phyloP scores from a whole-genome alignment of 2,329 filamentous ascomycete genomes.

The Pseudophaeomoniella oleicola region DNA sequence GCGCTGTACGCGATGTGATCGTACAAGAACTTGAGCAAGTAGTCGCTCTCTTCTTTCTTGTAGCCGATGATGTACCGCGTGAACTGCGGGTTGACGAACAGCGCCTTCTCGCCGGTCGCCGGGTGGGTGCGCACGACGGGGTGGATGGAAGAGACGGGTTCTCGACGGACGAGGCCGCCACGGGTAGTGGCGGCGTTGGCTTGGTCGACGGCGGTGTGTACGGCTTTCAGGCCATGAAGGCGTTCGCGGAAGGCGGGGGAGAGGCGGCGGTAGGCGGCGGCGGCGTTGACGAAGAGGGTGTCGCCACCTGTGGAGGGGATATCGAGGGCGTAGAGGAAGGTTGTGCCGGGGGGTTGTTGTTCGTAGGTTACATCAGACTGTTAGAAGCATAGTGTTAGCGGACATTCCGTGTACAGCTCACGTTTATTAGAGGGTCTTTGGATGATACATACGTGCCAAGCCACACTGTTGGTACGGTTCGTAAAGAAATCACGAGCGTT shows the following conservation, averaged over 20 bases:
- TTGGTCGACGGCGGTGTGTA: constrained; percentile 70
- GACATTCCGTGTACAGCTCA: no score
- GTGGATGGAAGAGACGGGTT: constrained; percentile 28
- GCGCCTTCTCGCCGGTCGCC: constrained; percentile 32
- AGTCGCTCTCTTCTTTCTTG: constrained; percentile 30
- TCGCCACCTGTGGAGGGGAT: constrained; percentile 68
- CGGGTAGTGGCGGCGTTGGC: constrained; percentile 46
- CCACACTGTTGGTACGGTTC: constrained; percentile 62
- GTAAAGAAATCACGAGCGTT: constrained; percentile 48
- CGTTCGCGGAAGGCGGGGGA: constrained; percentile 66
- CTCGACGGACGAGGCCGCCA: constrained; percentile 24
- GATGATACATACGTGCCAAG: constrained; percentile 51
- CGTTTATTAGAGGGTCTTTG: no score
- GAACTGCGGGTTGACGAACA: constrained; percentile 35
- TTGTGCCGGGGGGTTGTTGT: constrained; percentile 74
- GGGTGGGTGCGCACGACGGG: constrained; percentile 33
- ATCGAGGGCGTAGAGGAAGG: constrained; percentile 80
- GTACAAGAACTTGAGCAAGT: constrained; percentile 32
- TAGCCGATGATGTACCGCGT: constrained; percentile 31
- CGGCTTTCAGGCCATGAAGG: constrained; percentile 64
- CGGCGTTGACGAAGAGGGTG: constrained; percentile 68
- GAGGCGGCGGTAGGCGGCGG: constrained; percentile 65
- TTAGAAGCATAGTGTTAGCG: no score
- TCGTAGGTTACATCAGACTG: constrained; percentile 83
- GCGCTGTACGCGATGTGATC: constrained; percentile 31